These are phyloP conservation scores for Debaryomyces robertsiae DNA, from an alignment of 1,139 yeast genomes.

Conservation along the genomic window DNA sequence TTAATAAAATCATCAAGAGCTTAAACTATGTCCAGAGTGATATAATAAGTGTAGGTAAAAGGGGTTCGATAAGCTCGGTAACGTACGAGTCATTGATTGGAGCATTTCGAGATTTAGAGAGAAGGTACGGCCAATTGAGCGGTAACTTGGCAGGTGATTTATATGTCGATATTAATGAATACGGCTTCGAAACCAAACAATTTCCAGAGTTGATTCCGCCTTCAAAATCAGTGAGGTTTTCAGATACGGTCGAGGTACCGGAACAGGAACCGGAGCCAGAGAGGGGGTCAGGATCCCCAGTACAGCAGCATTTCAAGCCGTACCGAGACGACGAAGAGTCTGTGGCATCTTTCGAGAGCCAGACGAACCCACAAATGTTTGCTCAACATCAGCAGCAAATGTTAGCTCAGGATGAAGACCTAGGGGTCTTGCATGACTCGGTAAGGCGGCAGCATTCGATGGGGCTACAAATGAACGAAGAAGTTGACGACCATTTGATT, in stretches of 20 bases:
- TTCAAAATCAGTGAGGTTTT: constrained; percentile 55
- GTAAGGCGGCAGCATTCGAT: constrained; percentile 66
- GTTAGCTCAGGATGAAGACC: constrained; percentile 61
- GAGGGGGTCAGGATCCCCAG: too few relatives aligned
- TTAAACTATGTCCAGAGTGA: constrained; percentile 39
- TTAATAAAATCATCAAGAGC: constrained; percentile 38
- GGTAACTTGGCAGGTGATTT: constrained; percentile 29
- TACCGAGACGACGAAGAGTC: constrained; percentile 44
- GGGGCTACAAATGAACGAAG: constrained; percentile 66
- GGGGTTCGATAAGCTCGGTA: constrained; percentile 9
- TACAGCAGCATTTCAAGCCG: constrained; percentile 32
- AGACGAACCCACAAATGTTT: constrained; percentile 55
- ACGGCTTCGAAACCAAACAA: constrained; percentile 23
- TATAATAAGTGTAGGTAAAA: constrained; percentile 18
- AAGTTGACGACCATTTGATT: constrained; percentile 68
- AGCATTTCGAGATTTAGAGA: constrained; percentile 22
- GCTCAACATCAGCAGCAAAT: constrained; percentile 70
- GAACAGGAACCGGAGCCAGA: too few relatives aligned
- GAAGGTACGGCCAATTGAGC: constrained; percentile 26
- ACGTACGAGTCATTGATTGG: constrained; percentile 13
- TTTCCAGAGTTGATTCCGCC: constrained; percentile 11
- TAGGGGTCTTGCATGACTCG: constrained; percentile 60
- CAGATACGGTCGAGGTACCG: constrained; percentile 36
- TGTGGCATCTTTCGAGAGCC: constrained; percentile 23
- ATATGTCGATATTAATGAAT: constrained; percentile 40